Evolutionary conservation across 495 filamentous ascomycete species (phyloP).

Genomic region (Xylaria longipes): DNA sequence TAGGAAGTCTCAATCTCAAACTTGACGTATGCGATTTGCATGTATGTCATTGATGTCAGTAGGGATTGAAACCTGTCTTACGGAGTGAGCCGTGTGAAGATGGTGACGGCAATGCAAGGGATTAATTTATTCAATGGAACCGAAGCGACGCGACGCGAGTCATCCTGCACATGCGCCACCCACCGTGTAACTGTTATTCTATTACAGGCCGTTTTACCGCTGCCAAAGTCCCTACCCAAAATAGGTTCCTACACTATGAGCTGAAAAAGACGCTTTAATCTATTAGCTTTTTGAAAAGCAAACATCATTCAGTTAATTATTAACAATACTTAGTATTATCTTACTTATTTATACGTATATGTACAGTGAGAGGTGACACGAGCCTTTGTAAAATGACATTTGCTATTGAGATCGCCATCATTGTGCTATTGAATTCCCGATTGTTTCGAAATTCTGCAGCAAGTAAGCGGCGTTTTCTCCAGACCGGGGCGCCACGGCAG

Average conservation of each 20-base stretch:
- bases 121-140: conserved; percentile 19
- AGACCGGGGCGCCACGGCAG: conserved; percentile 3
- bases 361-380: neutral
- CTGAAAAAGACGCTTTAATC: neutral
- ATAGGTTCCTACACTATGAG: neutral
- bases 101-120: conserved; percentile 18
- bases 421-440: neutral
- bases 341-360: neutral
- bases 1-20: neutral
- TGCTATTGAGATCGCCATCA: neutral
- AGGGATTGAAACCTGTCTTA: neutral
- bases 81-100: neutral
- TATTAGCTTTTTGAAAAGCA: neutral
- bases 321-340: neutral
- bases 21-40: neutral
- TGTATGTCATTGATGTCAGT: neutral
- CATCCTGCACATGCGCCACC: conserved; percentile 23
- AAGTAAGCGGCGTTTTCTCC: neutral
- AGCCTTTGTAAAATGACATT: neutral
- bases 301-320: neutral
- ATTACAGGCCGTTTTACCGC: neutral
- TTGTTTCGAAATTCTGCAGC: neutral
- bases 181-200: conserved; percentile 11
- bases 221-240: neutral
- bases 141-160: neutral